Conservation (phyloP, 371 early-diverging fungal species). For the Funneliformis caledonium region DNA sequence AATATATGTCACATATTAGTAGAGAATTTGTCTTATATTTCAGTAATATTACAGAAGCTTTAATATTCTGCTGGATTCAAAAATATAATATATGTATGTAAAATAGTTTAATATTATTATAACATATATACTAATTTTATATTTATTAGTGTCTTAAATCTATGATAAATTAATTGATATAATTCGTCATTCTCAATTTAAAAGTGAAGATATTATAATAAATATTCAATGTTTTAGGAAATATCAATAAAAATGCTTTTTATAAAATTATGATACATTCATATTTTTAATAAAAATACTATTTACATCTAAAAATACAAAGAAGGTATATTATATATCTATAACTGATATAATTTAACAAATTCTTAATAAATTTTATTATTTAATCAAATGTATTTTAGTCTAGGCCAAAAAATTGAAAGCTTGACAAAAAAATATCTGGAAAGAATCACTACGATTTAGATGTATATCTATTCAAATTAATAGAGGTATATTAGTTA, state of each 20-base stretch:
- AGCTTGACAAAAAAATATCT: slow-evolving; percentile 1
- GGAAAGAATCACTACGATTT: background rate
- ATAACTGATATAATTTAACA: slow-evolving; percentile 6
- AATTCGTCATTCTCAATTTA: background rate
- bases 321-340: slow-evolving; percentile 9
- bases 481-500: background rate
- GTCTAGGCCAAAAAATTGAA: background rate
- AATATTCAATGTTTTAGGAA: background rate
- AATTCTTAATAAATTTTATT: background rate
- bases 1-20: background rate
- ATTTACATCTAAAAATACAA: background rate
- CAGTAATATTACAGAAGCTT: background rate
- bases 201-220: background rate
- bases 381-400: background rate
- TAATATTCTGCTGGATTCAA: background rate
- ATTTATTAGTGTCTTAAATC: background rate
- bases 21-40: background rate
- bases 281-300: slow-evolving; percentile 5
- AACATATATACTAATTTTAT: background rate
- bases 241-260: background rate
- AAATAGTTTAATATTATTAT: background rate
- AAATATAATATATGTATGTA: slow-evolving; percentile 11
- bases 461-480: background rate
- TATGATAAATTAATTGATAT: slow-evolving; percentile 7
- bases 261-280: background rate